phyloP scores from a whole-genome alignment of 2,329 filamentous ascomycete species.

The Cyphellophora attinorum region DNA sequence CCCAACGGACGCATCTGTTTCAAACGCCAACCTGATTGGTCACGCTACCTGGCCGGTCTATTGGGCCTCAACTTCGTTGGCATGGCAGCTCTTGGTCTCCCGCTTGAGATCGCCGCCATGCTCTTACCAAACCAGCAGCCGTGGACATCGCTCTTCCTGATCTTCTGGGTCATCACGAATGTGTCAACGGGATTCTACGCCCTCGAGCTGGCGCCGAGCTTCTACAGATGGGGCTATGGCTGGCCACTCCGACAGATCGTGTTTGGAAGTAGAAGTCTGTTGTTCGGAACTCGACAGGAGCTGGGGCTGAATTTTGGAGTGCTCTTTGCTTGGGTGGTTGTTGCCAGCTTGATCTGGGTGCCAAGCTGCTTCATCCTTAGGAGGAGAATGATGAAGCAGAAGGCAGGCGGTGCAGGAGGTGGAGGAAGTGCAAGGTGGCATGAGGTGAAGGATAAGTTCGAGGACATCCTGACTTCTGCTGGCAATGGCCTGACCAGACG shows the following conservation, averaged over 20 bases:
- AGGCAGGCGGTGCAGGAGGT: constrained; percentile 1
- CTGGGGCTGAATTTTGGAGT: constrained; percentile 54
- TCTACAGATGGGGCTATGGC: constrained; percentile 54
- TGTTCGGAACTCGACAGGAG: constrained; percentile 50
- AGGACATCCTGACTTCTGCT: no score
- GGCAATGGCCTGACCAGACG: no score
- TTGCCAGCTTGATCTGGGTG: constrained; percentile 45
- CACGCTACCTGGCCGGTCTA: constrained; percentile 52
- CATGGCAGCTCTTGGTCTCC: constrained; percentile 53
- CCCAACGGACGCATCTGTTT: constrained; percentile 2
- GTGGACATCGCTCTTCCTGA: constrained; percentile 52
- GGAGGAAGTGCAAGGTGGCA: no score
- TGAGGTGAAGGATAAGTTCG: no score
- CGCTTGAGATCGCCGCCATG: constrained; percentile 58
- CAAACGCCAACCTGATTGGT: constrained; percentile 46
- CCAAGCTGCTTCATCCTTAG: constrained; percentile 34
- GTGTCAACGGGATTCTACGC: constrained; percentile 52
- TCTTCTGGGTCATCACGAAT: constrained; percentile 61
- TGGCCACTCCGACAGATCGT: constrained; percentile 57
- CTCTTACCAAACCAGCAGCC: constrained; percentile 43
- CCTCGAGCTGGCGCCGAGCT: constrained; percentile 47
- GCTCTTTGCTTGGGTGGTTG: constrained; percentile 47
- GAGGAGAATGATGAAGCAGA: constrained; percentile 26
- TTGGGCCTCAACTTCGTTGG: constrained; percentile 54
- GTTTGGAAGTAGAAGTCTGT: constrained; percentile 47